Percentiles rank a stretch among this genome's conserved stretches.
Evolutionary conservation across 768 basidiomycete species (phyloP).

Genomic region (Pluteus cervinus): DNA sequence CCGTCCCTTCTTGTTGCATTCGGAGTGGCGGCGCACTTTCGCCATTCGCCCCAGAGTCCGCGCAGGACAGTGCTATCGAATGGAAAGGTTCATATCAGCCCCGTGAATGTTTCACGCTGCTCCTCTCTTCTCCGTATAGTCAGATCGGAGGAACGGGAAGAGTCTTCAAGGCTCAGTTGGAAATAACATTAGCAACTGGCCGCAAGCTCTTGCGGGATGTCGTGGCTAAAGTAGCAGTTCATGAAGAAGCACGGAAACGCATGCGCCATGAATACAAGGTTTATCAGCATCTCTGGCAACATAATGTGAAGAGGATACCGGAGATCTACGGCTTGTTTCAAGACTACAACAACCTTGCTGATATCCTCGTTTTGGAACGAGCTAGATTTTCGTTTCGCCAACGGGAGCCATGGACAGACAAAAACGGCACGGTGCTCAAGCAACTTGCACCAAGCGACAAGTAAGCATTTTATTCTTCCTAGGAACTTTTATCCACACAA

Average conservation of each 20-base stretch:
- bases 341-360: background rate
- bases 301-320: conserved; percentile 1
- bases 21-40: no score
- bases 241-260: background rate
- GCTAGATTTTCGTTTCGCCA: background rate
- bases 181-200: background rate
- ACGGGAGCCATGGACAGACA: conserved; percentile 1
- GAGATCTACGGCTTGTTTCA: conserved; percentile 1
- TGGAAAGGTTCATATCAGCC: no score
- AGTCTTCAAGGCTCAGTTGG: background rate
- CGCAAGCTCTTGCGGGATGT: background rate
- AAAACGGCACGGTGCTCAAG: background rate
- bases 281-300: background rate
- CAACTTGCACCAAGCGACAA: background rate
- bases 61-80: no score
- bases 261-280: conserved; percentile 2
- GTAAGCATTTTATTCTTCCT: no score
- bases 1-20: no score
- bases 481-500: no score
- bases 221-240: background rate
- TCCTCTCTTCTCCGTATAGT: no score
- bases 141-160: background rate
- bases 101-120: no score
- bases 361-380: background rate
- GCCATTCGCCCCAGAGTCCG: no score